Base-by-base conservation (phyloP, 345 rosid species). In the Lepidium aucheri region DNA sequence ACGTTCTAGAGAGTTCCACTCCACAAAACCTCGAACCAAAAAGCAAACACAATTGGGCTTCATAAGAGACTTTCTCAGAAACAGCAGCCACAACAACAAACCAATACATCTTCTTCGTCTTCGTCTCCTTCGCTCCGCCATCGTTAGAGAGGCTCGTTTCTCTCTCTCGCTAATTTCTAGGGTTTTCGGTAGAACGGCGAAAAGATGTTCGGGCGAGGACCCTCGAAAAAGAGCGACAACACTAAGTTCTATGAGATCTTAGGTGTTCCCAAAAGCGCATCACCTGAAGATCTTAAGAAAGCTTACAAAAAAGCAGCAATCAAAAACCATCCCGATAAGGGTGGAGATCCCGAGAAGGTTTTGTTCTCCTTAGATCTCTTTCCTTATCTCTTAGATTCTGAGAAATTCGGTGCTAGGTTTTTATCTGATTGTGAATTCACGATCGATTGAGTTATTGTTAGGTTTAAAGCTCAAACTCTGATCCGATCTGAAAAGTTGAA, bases 341-440 rank as follows among this genome's bases (percentile, higher is more conserved):
- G 98, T n/a, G 98, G 98, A 55, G 98, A 90, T 82, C 94, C 98
- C 11, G 97, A 88, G 78, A 90, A 90, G 89, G 97, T 90, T 39
- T 26, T 56, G 36, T 36, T 36, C 8, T 20, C 9, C 26, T 28
- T 30, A 40, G 69, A 65, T 65, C 51, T 30, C 51, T 52, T 28
- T 50, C 49, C 12, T 64, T 20, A 20, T 18, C 41, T 11, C 24
- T 46, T 43, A 12, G 67, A 47, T 63, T 47, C 9, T 34, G 3
- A 39, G 3, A 15, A 35, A 24, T 39, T 28, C 59, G 30, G 52
- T 64, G 11, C 24, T 38, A 18, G 6, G 10, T 9, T n/a, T 15
- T 5, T 14, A 2, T 4, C 32, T 10, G 35, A 49, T 46, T 63
- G 47, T 8, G 46, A 14, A 36, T 47, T 24, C 20, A n/a, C 26